Conservation (phyloP, 306 rosid genomes). For the Prunus kanzakura region DNA sequence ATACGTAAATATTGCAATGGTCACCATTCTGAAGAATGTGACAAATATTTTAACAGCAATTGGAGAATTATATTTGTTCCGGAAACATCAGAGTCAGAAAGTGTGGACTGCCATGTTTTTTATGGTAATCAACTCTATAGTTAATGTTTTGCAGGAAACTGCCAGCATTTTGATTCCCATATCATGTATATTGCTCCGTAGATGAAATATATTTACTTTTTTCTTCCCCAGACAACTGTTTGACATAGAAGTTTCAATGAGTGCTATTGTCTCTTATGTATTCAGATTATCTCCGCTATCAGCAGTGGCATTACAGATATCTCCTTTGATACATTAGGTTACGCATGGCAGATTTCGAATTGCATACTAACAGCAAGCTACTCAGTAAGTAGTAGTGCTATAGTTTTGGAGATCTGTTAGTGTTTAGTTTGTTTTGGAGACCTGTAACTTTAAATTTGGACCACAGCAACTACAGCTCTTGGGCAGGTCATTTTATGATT, state of each 20-base stretch:
- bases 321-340: constrained; percentile 67
- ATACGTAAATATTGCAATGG: constrained; percentile 86
- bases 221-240: not conserved
- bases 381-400: constrained; percentile 50
- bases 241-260: not conserved
- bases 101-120: constrained; percentile 89
- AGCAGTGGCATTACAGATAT: constrained; percentile 84
- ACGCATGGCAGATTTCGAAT: constrained; percentile 76
- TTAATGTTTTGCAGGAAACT: not conserved
- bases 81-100: constrained; percentile 68
- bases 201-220: not conserved
- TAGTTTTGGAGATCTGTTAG: not conserved
- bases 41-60: constrained; percentile 83
- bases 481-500: constrained; percentile 5
- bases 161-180: not conserved
- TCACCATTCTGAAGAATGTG: constrained; percentile 89
- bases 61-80: constrained; percentile 75
- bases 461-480: constrained; percentile 3
- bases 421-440: not conserved
- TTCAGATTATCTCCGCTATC: constrained; percentile 79
- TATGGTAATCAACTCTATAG: constrained; percentile 49
- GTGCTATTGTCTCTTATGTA: not conserved
- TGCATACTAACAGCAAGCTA: constrained; percentile 81
- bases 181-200: not conserved
- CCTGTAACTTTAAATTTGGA: constrained; percentile 13